Percentiles rank a stretch among this genome's conserved stretches.
phyloP scores from a whole-genome alignment of 208 protist genomes.

The Leishmania gerbilli region DNA sequence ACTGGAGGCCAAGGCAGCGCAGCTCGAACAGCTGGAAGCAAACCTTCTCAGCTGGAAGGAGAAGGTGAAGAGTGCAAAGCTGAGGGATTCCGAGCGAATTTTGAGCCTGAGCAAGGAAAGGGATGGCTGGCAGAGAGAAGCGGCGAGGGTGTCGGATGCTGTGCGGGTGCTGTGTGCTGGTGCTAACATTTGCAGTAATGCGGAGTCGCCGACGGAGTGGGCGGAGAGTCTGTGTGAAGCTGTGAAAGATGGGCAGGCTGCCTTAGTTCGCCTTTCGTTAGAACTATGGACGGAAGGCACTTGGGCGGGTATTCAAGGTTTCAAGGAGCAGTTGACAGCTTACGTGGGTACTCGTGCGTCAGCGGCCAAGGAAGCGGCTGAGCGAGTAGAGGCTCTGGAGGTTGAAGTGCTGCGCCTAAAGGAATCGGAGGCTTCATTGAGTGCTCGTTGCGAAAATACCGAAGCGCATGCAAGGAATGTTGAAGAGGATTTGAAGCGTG shows the following conservation, averaged over 20 bases:
- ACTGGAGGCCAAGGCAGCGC: neutral
- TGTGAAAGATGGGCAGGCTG: neutral
- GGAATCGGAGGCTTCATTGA: neutral
- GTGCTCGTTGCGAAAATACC: neutral
- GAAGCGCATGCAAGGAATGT: neutral
- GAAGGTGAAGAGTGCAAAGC: neutral
- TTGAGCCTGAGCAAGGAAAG: neutral
- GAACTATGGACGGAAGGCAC: neutral
- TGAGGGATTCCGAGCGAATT: neutral
- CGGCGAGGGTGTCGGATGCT: neutral
- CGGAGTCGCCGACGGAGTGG: neutral
- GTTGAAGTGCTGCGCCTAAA: constrained; percentile 3
- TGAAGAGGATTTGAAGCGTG: neutral
- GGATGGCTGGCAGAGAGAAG: neutral
- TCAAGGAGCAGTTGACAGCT: neutral
- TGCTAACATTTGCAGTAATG: no score
- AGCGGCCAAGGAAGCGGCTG: neutral
- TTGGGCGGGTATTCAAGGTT: neutral
- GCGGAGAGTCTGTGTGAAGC: neutral
- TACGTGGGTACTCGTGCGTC: neutral
- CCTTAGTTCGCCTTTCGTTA: neutral
- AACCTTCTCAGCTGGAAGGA: neutral
- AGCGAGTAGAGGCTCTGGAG: neutral
- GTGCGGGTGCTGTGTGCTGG: neutral
- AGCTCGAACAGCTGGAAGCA: constrained; percentile 5